phyloP scores from a whole-genome alignment of 257 asterid genomes.

The Solanum virginianum region DNA sequence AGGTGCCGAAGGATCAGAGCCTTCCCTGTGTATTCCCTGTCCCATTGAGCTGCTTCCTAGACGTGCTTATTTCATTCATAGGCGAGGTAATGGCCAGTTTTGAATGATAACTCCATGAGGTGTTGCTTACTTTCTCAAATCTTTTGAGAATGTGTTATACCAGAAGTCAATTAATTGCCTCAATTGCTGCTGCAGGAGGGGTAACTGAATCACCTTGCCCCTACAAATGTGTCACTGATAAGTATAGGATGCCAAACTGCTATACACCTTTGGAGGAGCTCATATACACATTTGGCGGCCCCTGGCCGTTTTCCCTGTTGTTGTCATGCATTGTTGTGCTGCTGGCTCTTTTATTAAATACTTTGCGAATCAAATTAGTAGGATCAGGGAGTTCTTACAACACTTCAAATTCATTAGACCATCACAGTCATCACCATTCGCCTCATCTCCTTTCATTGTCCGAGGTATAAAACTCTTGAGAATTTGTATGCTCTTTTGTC shows the following conservation, averaged over 20 bases:
- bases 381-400: conserved; percentile 59
- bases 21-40: conserved; percentile 63
- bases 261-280: conserved; percentile 92
- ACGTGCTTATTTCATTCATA: conserved; percentile 74
- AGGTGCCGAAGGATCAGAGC: conserved; percentile 75
- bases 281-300: conserved; percentile 86
- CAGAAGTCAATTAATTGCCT: not conserved
- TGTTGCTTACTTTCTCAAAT: not conserved
- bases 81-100: conserved; percentile 52
- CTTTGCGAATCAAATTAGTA: conserved; percentile 64
- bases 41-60: conserved; percentile 61
- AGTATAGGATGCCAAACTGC: conserved; percentile 76
- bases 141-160: not conserved
- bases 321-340: conserved; percentile 55
- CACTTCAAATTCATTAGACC: conserved; percentile 44
- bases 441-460: conserved; percentile 93
- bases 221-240: conserved; percentile 69
- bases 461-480: conserved; percentile 42
- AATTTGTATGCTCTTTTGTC: not conserved
- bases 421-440: conserved; percentile 57
- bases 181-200: conserved; percentile 52
- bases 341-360: conserved; percentile 51
- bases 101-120: not conserved
- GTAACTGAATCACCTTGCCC: conserved; percentile 70
- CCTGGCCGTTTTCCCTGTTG: conserved; percentile 72